Evolutionary conservation across 2,329 filamentous ascomycete genomes (phyloP), one percentile per base, ranked within the genome.

Genomic region (Dactylellina drechsleri): DNA sequence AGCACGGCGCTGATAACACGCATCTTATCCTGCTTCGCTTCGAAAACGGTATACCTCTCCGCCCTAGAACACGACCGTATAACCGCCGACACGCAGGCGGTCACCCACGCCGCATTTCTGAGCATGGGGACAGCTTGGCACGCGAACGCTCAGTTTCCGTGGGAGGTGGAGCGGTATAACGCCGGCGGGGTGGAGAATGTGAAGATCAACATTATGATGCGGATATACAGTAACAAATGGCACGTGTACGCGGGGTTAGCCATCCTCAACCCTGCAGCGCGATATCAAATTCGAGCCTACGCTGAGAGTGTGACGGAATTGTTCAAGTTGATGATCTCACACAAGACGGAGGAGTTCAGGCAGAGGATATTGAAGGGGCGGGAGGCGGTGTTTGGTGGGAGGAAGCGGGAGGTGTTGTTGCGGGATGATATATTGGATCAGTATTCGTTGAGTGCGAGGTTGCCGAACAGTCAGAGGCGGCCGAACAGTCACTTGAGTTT

Each of bases 171-270:
- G n/a, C 92, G 95, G 77, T 99, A 98, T 82, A 74, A 66, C 58
- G 89, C 97, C 2, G 95, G 95, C 71, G 96, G 95, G 61, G 96
- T 99, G 80, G 95, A 99, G 83, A 99, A 99, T 82, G 94, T 98
- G 79, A 99, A 99, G 84, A 97, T 98, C 84, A 99, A 99, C 84
- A 89, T 98, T 78, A 98, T 93, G 78, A 85, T 99, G 78, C 93
- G 95, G 79, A 98, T 99, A 83, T 99, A 98, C 84, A 90, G 91
- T 74, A 96, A 97, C 83, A 99, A 98, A 83, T 99, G 96, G 96
- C 96, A 99, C 84, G 95, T 99, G 70, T 99, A 99, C 82, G 95
- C 95, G 18, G 95, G 95, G 0, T 89, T 99, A 7, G 95, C 96
- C 10, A 99, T 99, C 80, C 87, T 99, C 71, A 99, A 99, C 82